These are phyloP conservation scores for Fragilaria crotonensis DNA, from an alignment of 108 stramenopile genomes.

Conservation along the genomic window DNA sequence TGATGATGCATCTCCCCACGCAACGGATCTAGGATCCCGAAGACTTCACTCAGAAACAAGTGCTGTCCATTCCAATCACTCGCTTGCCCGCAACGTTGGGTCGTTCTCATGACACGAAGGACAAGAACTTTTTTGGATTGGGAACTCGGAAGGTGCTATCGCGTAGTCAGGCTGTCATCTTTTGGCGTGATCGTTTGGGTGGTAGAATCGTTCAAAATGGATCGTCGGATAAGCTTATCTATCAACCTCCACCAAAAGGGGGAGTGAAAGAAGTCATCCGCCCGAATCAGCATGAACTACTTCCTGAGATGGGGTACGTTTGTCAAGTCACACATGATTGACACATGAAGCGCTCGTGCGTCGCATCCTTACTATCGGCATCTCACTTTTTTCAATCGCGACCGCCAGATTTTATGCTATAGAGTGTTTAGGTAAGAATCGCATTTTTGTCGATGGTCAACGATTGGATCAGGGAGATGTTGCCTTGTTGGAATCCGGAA, in stretches of 20 bases:
- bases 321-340: not conserved
- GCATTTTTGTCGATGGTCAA: constrained; percentile 34
- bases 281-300: constrained; percentile 3
- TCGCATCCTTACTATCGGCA: not conserved
- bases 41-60: not conserved
- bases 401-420: constrained; percentile 66
- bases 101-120: constrained; percentile 34
- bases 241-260: constrained; percentile 11
- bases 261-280: constrained; percentile 12
- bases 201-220: constrained; percentile 12
- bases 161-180: constrained; percentile 31
- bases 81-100: constrained; percentile 53
- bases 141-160: constrained; percentile 29
- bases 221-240: not conserved
- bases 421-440: constrained; percentile 58
- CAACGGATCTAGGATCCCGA: not conserved
- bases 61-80: constrained; percentile 35
- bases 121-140: constrained; percentile 41
- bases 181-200: constrained; percentile 31
- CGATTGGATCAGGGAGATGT: constrained; percentile 35
- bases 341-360: not conserved
- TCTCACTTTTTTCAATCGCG: no score
- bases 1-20: not conserved
- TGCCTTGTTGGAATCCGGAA: constrained; percentile 20
- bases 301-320: not conserved